These are phyloP conservation scores for Pseudozyma pruni DNA, from an alignment of 1,284 basidiomycete genomes.

Conservation along the genomic window DNA sequence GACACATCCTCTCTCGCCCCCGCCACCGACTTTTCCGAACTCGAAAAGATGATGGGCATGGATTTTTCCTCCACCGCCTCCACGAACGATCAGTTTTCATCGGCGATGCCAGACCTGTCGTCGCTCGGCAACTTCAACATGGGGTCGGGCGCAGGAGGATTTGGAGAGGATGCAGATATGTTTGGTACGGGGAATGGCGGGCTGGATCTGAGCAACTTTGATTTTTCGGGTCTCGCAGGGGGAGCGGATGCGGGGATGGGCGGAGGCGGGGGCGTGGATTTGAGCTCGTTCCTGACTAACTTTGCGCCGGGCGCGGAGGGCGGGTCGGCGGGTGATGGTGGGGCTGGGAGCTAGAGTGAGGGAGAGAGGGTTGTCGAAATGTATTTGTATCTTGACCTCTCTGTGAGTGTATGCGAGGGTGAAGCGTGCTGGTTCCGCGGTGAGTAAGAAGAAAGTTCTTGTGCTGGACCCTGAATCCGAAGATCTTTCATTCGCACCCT, in stretches of 20 bases:
- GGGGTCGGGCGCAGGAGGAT: neutral
- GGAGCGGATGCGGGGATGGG: slow-evolving; percentile 64
- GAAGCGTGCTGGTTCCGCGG: too few relatives aligned
- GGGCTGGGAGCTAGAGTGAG: neutral
- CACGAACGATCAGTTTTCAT: neutral
- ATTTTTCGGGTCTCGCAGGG: slow-evolving; percentile 36
- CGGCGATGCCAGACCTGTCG: slow-evolving; percentile 7
- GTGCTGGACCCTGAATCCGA: slow-evolving; percentile 24
- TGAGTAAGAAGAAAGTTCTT: slow-evolving; percentile 53
- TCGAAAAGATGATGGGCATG: slow-evolving; percentile 48
- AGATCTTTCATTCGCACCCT: neutral
- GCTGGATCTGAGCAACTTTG: slow-evolving; percentile 44
- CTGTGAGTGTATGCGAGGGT: too few relatives aligned
- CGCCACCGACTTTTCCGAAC: slow-evolving; percentile 24
- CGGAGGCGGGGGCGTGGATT: slow-evolving; percentile 62
- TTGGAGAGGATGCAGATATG: slow-evolving; percentile 22
- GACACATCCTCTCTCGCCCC: slow-evolving; percentile 10
- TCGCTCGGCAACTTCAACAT: slow-evolving; percentile 26
- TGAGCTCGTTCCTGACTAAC: slow-evolving; percentile 67
- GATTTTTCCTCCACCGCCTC: slow-evolving; percentile 22
- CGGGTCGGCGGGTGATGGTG: slow-evolving; percentile 65
- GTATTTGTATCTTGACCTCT: slow-evolving; percentile 22
- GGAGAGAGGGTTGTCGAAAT: slow-evolving; percentile 46
- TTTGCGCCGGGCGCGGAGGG: slow-evolving; percentile 28
- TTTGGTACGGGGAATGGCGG: slow-evolving; percentile 22